Base-by-base conservation (phyloP, 2,329 filamentous ascomycete species). In the Fusarium staphyleae region DNA sequence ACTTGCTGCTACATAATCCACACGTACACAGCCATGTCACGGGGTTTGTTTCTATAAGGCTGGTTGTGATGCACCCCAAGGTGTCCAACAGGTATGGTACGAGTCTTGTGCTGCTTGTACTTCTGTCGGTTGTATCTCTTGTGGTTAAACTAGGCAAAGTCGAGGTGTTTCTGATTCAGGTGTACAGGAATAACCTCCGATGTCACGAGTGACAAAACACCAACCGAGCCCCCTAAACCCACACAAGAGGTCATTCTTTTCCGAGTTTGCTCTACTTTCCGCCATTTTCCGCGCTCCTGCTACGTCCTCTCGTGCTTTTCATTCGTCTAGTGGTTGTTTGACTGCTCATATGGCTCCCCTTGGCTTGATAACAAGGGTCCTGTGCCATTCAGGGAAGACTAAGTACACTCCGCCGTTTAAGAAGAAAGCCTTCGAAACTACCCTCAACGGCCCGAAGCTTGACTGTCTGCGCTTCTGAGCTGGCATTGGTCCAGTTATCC, bases 401-500 rank as follows among this genome's bases (percentile, higher is more conserved):
- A 52, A 42, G n/a, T 29, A 34, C 59, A 60, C 43, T 40, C 50
- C 44, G 24, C 50, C 42, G 44, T 41, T 44, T 37, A 19, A n/a
- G n/a, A 46, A 18, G 26, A 48, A 41, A 18, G 36, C 39, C 36
- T 15, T 32, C 37, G 14, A 51, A 40, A 47, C 41, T 43, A 19
- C 36, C 19, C 18, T 28, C 35, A 50, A 39, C 34, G 35, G 40
- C 26, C 50, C 40, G 55, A 46, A 40, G 40, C 18, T 37, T 16
- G 40, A 13, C 37, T 40, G 43, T 43, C 36, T 49, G 35, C 41
- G 47, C 50, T 37, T 37, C 44, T 34, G 52, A 49, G 44, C 51
- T 52, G 50, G 50, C 41, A 63, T 58, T 66, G 52, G 45, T 34
- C 37, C 47, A 46, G 39, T 56, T 56, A 46, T 46, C 52, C 56